Conservation (phyloP, 2,329 filamentous ascomycete genomes). For the Penicillium concentricum region DNA sequence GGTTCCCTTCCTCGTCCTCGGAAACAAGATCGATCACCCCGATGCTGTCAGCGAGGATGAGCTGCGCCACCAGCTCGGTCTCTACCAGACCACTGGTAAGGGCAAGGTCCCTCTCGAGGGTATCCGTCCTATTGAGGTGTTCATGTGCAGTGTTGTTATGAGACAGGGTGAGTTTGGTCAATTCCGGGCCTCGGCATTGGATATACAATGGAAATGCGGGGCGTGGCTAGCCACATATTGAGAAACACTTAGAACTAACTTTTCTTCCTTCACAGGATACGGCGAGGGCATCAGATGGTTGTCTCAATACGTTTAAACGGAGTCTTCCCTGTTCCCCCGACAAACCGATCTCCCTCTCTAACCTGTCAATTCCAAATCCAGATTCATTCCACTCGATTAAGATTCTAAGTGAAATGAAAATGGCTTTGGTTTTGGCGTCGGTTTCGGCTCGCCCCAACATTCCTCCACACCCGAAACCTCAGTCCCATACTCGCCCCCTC, state of each 20-base stretch:
- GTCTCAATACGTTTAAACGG: constrained; percentile 78
- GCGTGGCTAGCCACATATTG: not conserved
- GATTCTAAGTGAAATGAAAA: not conserved
- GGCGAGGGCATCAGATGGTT: constrained; percentile 89
- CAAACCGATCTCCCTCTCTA: not conserved
- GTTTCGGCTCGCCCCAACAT: not conserved
- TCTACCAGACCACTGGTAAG: constrained; percentile 97
- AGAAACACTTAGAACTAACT: not conserved
- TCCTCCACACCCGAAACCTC: not conserved
- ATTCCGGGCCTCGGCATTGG: not conserved
- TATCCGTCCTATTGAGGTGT: constrained; percentile 92
- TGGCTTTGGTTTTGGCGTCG: not conserved
- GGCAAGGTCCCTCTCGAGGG: constrained; percentile 90
- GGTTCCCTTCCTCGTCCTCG: constrained; percentile 92
- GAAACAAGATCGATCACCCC: constrained; percentile 99
- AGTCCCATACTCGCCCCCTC: no score
- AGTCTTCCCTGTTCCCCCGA: not conserved
- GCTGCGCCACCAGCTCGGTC: constrained; percentile 82
- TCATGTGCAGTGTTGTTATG: constrained; percentile 99
- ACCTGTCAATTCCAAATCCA: not conserved
- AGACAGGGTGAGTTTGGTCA: constrained; percentile 67
- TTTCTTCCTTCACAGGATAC: constrained; percentile 57
- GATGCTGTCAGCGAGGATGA: constrained; percentile 95
- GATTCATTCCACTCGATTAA: not conserved
- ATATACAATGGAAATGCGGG: not conserved